Percentiles rank a stretch among this genome's conserved stretches.
Evolutionary conservation across 2,329 filamentous ascomycete species (phyloP).

Genomic region (Xylaria sp.): DNA sequence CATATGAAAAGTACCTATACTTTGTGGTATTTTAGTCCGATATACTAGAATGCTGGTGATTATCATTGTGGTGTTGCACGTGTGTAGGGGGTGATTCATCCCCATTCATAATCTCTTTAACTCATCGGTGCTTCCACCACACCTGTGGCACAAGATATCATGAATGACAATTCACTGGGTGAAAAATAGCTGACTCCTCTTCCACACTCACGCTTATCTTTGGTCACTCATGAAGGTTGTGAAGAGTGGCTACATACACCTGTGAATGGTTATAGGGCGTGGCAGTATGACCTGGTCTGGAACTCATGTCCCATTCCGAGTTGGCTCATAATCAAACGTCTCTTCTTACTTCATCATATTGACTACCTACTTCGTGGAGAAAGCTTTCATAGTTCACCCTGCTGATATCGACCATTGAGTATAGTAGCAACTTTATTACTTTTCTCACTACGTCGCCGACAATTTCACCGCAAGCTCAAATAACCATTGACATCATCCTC

Average conservation of each 20-base stretch:
- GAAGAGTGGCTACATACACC: conserved; percentile 6
- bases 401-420: background rate
- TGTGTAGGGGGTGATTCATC: background rate
- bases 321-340: background rate
- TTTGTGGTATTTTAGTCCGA: background rate
- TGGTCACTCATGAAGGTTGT: background rate
- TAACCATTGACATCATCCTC: background rate
- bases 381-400: background rate
- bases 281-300: conserved; percentile 3
- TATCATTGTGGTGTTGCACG: background rate
- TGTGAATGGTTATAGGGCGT: conserved; percentile 3
- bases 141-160: conserved; percentile 7
- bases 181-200: conserved; percentile 8
- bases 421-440: background rate
- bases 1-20: background rate
- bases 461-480: background rate
- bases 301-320: conserved; percentile 1
- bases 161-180: conserved; percentile 2
- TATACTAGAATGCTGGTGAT: background rate
- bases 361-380: conserved; percentile 1
- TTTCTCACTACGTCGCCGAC: background rate
- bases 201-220: background rate
- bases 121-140: conserved; percentile 4
- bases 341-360: background rate
- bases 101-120: conserved; percentile 4